phyloP scores from a whole-genome alignment of 331 rosid genomes.

The Rhamnella rubrinervis region DNA sequence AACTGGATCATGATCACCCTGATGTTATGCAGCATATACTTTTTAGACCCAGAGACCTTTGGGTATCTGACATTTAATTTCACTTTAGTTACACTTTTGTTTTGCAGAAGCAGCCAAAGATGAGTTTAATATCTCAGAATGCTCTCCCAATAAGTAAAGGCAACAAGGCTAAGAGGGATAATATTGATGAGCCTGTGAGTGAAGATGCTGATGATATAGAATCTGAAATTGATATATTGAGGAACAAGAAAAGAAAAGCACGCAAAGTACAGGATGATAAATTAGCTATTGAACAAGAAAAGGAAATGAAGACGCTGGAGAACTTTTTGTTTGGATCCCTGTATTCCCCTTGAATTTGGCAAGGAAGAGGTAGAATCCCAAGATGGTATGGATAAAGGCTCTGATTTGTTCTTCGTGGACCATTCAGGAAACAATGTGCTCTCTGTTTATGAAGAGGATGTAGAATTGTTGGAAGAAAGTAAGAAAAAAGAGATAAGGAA shows the following conservation, averaged over 20 bases:
- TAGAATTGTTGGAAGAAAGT: slow-evolving; percentile 28
- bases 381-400: slow-evolving; percentile 22
- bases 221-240: slow-evolving; percentile 23
- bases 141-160: slow-evolving; percentile 20
- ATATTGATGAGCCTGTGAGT: slow-evolving; percentile 18
- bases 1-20: slow-evolving; percentile 60
- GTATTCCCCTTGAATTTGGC: slow-evolving; percentile 56
- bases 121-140: slow-evolving; percentile 73
- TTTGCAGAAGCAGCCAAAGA: slow-evolving; percentile 35
- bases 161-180: slow-evolving; percentile 37
- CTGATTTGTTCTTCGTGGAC: slow-evolving; percentile 59
- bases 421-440: slow-evolving; percentile 47
- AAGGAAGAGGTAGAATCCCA: slow-evolving; percentile 42
- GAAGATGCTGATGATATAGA: slow-evolving; percentile 31
- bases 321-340: slow-evolving; percentile 72
- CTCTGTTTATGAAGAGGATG: slow-evolving; percentile 38
- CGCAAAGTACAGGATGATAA: slow-evolving; percentile 37
- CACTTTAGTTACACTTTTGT: background rate
- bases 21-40: slow-evolving; percentile 35
- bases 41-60: too few species aligned
- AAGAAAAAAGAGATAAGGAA: slow-evolving; percentile 41
- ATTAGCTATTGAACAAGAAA: slow-evolving; percentile 43
- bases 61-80: too few species aligned
- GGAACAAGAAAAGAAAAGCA: slow-evolving; percentile 51
- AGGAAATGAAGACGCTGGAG: slow-evolving; percentile 73